Conservation (phyloP, 495 filamentous ascomycete genomes). For the Neurospora discreta region DNA sequence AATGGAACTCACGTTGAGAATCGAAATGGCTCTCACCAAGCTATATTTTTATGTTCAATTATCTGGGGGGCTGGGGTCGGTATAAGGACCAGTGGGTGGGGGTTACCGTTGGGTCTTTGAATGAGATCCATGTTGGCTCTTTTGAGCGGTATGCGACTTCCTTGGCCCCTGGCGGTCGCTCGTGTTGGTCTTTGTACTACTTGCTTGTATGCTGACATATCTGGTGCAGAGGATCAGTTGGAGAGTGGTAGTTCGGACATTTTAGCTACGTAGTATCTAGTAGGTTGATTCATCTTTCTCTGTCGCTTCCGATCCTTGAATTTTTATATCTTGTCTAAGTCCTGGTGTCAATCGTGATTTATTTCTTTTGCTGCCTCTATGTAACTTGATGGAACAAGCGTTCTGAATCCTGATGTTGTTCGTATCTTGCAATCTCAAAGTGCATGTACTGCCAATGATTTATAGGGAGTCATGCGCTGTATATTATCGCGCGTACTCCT, state of each 20-base stretch:
- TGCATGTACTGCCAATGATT: not conserved
- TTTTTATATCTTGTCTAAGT: not conserved
- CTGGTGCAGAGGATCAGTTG: not conserved
- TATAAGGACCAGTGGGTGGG: not conserved
- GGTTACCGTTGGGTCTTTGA: not conserved
- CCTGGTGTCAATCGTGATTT: not conserved
- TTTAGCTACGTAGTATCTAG: not conserved
- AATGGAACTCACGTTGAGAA: not conserved
- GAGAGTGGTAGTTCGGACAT: not conserved
- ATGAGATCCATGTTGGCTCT: not conserved
- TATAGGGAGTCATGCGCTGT: not conserved
- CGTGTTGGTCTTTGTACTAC: not conserved
- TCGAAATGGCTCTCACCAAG: not conserved
- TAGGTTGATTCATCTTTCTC: not conserved
- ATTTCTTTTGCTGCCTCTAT: not conserved
- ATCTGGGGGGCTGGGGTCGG: not conserved
- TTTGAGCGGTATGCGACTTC: not conserved
- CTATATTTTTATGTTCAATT: not conserved
- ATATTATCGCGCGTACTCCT: not conserved
- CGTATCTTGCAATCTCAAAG: not conserved
- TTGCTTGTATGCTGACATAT: not conserved
- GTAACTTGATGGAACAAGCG: not conserved
- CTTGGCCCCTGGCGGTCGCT: not conserved
- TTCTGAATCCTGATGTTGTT: not conserved
- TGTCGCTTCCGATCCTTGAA: not conserved